These are phyloP conservation scores for Fomitopsis pinicola DNA, from an alignment of 1,284 basidiomycete genomes.

Conservation along the genomic window DNA sequence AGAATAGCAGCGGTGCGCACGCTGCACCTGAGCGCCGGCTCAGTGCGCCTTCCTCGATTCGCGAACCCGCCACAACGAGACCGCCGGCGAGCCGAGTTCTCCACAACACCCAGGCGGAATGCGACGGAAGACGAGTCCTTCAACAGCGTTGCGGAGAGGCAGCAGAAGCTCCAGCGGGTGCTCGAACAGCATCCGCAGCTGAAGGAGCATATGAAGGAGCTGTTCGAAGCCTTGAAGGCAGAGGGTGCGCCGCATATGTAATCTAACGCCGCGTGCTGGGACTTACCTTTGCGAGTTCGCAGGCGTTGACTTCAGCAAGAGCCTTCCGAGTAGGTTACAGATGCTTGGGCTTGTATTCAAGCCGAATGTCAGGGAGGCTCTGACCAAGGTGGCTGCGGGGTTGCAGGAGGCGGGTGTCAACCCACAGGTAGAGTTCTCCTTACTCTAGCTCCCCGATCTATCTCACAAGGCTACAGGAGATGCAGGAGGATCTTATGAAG, in stretches of 20 bases:
- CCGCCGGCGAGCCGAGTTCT: conserved; percentile 12
- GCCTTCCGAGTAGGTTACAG: conserved; percentile 37
- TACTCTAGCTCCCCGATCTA: not conserved
- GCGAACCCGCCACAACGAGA: conserved; percentile 1
- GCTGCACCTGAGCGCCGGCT: conserved; percentile 10
- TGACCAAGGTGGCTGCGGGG: conserved; percentile 44
- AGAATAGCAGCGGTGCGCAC: conserved; percentile 10
- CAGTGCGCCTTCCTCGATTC: conserved; percentile 12
- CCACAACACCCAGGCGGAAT: conserved; percentile 13
- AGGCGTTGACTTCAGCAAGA: conserved; percentile 46
- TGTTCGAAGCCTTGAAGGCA: conserved; percentile 43
- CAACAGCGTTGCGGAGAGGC: conserved; percentile 37
- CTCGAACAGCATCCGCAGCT: conserved; percentile 48
- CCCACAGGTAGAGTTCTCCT: conserved; percentile 28
- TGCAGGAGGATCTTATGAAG: conserved; percentile 13
- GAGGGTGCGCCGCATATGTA: conserved; percentile 38
- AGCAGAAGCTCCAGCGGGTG: conserved; percentile 45
- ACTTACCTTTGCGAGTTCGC: not conserved
- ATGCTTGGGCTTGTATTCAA: conserved; percentile 44
- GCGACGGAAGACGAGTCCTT: conserved; percentile 31
- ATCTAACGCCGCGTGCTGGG: not conserved
- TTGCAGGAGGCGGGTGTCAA: conserved; percentile 59
- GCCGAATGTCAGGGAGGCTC: conserved; percentile 45
- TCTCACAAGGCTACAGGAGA: not conserved
- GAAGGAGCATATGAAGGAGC: conserved; percentile 41